Conservation (phyloP, 441 rosid species). For the Omphalea diandra region DNA sequence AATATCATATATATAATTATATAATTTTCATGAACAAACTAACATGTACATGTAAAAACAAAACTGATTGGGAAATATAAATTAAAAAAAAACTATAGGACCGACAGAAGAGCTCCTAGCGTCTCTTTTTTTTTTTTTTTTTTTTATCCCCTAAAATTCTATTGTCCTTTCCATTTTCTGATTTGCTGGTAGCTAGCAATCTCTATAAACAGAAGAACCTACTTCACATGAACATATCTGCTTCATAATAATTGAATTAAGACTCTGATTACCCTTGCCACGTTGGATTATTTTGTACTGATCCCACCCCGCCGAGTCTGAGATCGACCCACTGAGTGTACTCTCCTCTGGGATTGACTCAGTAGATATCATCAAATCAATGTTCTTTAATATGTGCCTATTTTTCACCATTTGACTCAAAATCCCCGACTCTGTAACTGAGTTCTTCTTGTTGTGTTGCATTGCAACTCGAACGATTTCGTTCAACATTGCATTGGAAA, state of each 20-base stretch:
- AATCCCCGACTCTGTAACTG: conserved; percentile 53
- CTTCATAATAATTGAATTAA: conserved; percentile 47
- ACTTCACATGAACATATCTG: conserved; percentile 58
- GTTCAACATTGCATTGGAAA: conserved; percentile 65
- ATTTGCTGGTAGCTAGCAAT: conserved; percentile 45
- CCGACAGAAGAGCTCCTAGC: conserved; percentile 13
- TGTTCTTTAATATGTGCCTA: conserved; percentile 42
- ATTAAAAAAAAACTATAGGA: not conserved
- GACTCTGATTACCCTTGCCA: conserved; percentile 34
- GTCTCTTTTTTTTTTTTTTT: conserved; percentile 10
- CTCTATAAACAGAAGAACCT: conserved; percentile 65
- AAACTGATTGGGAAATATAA: conserved; percentile 1
- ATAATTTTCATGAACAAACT: not conserved
- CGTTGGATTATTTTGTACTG: conserved; percentile 39
- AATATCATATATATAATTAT: too few relatives aligned
- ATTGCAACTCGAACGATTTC: conserved; percentile 67
- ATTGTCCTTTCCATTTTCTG: not conserved
- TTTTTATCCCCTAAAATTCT: not conserved
- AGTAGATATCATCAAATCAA: conserved; percentile 39
- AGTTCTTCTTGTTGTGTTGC: conserved; percentile 56
- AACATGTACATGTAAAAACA: conserved; percentile 23
- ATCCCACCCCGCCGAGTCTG: conserved; percentile 19
- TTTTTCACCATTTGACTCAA: conserved; percentile 69
- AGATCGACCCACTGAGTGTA: conserved; percentile 39
- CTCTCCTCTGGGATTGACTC: conserved; percentile 58